Evolutionary conservation across 768 basidiomycete species (phyloP), one percentile per base, ranked within the genome.

Genomic region (Vararia minispora): DNA sequence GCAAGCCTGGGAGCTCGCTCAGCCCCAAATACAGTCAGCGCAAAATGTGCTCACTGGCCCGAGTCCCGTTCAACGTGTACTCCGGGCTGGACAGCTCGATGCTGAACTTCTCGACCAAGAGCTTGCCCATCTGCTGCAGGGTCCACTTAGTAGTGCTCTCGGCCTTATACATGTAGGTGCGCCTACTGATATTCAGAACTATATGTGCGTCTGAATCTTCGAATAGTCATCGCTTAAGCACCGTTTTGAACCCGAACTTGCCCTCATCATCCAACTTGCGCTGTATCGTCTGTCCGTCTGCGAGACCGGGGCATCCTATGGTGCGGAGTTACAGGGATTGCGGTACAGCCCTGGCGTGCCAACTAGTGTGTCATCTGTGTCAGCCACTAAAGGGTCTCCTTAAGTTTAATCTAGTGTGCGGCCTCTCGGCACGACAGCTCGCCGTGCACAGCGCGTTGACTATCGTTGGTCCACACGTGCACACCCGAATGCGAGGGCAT

Each of bases 41-140:
- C n/a, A n/a, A n/a, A n/a, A n/a, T n/a, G n/a, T n/a, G n/a, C n/a
- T n/a, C n/a, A n/a, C n/a, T n/a, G n/a, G n/a, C n/a, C n/a, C n/a
- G n/a, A n/a, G n/a, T n/a, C 57, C 63, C 18, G 39, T 44, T 33
- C 54, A 67, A 20, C 69, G 79, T n/a, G 61, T 79, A 22, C 64
- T 76, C 18, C 83, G 91, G 30, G 89, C 98, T 33, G 83, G 85
- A 6, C 87, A 94, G 58, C 74, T 97, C 37, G 94, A 98, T 57
- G 77, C 92, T 3, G 82, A 89, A 49, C 68, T 92, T 17, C 70
- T 97, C 33, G 94, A 98, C 61, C 74, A 79, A 47, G 90, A 95
- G 45, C 72, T 98, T 13, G 74, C 83, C 23, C 71, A 77, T 21
- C 61, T 95, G 43, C 68, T 98, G 23, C 76, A 75, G 51, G 85